These are phyloP conservation scores for Pichia scutulata DNA, from an alignment of 805 yeast genomes.

Conservation along the genomic window DNA sequence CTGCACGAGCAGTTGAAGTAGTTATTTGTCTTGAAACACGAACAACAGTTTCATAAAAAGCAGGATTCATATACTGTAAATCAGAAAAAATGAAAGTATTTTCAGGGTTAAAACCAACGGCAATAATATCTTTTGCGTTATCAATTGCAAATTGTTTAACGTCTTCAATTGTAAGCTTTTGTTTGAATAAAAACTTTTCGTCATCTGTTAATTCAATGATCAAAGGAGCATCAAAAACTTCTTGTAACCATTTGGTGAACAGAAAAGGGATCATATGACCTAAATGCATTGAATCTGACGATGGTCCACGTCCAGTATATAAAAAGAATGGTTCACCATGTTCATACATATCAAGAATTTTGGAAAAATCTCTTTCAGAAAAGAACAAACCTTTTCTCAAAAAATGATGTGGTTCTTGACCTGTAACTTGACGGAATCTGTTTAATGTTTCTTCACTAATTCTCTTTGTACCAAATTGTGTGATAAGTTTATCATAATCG, in stretches of 20 bases:
- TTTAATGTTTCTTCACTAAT: conserved; percentile 63
- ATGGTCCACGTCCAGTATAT: conserved; percentile 97
- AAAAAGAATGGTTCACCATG: conserved; percentile 92
- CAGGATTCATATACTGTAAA: conserved; percentile 85
- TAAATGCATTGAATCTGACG: conserved; percentile 87
- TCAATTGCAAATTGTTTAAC: conserved; percentile 73
- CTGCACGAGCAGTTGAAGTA: conserved; percentile 94
- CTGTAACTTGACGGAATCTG: conserved; percentile 77
- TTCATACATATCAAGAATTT: conserved; percentile 82
- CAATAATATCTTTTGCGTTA: conserved; percentile 87
- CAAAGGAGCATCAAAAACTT: conserved; percentile 92
- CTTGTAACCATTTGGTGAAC: conserved; percentile 97
- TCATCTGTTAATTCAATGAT: conserved; percentile 94
- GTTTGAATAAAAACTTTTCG: conserved; percentile 94
- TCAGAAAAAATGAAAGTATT: conserved; percentile 95
- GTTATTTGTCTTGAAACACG: conserved; percentile 91
- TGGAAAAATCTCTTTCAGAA: conserved; percentile 75
- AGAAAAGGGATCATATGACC: conserved; percentile 96
- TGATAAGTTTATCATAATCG: conserved; percentile 82
- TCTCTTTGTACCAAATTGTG: conserved; percentile 77
- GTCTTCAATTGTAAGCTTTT: conserved; percentile 77
- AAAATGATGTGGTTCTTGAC: conserved; percentile 85
- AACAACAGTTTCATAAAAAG: conserved; percentile 90
- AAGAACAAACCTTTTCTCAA: conserved; percentile 88
- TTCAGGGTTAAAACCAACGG: conserved; percentile 90